A percentile compares a stretch with the other conserved stretches of the same genome.
phyloP scores from a whole-genome alignment of 805 yeast genomes.

The Nakazawaea peltata region DNA sequence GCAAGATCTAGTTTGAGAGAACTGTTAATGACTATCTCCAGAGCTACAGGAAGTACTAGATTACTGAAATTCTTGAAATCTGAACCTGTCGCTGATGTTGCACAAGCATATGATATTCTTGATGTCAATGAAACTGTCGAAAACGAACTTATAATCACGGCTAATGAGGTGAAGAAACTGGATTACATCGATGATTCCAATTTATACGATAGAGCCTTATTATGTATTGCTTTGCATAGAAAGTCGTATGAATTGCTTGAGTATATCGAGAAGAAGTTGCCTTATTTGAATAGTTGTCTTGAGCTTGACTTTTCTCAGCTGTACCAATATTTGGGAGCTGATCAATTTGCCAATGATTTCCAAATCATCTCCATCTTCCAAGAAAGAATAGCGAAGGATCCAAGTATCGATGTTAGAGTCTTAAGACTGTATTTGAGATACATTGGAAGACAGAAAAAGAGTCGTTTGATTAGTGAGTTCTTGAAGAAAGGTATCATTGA shows the following conservation, averaged over 20 bases:
- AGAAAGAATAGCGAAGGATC: conserved; percentile 28
- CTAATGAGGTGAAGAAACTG: conserved; percentile 55
- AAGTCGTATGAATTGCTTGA: conserved; percentile 51
- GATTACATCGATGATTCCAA: conserved; percentile 39
- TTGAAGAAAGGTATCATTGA: conserved; percentile 58
- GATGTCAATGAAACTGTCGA: conserved; percentile 46
- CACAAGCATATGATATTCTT: conserved; percentile 42
- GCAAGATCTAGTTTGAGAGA: conserved; percentile 26
- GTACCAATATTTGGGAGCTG: conserved; percentile 38
- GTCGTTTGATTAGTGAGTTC: conserved; percentile 48
- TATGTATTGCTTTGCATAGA: conserved; percentile 52
- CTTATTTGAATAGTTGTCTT: conserved; percentile 16
- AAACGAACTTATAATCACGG: conserved; percentile 69
- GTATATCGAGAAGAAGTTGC: conserved; percentile 39
- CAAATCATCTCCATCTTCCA: conserved; percentile 47
- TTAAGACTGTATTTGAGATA: conserved; percentile 50
- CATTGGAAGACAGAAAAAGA: conserved; percentile 46
- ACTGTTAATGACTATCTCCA: conserved; percentile 30
- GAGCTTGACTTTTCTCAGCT: conserved; percentile 25
- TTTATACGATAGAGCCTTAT: conserved; percentile 43
- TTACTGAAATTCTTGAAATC: conserved; percentile 31
- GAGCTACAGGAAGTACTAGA: conserved; percentile 25
- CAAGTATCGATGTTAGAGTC: conserved; percentile 40
- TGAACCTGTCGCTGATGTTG: conserved; percentile 37
- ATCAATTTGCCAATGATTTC: conserved; percentile 45